Evolutionary conservation across 1,139 yeast genomes (phyloP).

Genomic region (Saccharomyces hybrid): DNA sequence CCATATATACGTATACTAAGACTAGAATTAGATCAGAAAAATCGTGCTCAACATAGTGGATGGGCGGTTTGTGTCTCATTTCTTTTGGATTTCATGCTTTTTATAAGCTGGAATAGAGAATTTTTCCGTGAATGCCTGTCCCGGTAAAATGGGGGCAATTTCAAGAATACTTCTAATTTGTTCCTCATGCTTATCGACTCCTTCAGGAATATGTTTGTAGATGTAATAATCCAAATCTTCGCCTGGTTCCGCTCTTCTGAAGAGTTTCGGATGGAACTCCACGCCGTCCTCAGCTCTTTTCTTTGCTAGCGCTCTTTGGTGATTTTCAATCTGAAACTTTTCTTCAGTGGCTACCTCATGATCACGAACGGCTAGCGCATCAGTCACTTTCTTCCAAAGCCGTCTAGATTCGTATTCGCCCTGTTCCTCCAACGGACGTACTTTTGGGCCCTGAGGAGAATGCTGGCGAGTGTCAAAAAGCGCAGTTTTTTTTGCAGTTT

Average conservation of each 20-base stretch:
- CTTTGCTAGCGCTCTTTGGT: constrained; percentile 68
- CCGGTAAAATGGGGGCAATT: constrained; percentile 70
- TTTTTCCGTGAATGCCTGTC: constrained; percentile 55
- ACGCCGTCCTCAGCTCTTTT: constrained; percentile 69
- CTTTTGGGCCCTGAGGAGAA: constrained; percentile 50
- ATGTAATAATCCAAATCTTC: constrained; percentile 54
- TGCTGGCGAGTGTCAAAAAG: constrained; percentile 61
- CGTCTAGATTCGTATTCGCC: constrained; percentile 72
- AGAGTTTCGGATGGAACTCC: constrained; percentile 73
- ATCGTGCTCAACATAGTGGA: constrained; percentile 15
- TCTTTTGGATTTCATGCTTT: constrained; percentile 36
- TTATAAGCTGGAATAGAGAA: constrained; percentile 64
- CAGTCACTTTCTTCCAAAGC: constrained; percentile 74
- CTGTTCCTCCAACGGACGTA: constrained; percentile 73
- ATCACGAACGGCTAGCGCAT: constrained; percentile 67
- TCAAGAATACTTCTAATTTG: constrained; percentile 51
- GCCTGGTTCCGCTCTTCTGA: constrained; percentile 41
- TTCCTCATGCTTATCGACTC: constrained; percentile 38
- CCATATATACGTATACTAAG: background rate
- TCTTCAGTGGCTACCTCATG: constrained; percentile 85
- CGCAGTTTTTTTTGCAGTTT: constrained; percentile 40
- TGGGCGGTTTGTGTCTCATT: constrained; percentile 27
- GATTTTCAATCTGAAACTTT: constrained; percentile 75
- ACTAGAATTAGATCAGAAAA: background rate
- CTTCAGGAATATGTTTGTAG: constrained; percentile 49